Percentiles rank a stretch among this genome's conserved stretches.
phyloP scores from a whole-genome alignment of 2,329 filamentous ascomycete genomes.

The Aspergillus oerlinghausenensis region DNA sequence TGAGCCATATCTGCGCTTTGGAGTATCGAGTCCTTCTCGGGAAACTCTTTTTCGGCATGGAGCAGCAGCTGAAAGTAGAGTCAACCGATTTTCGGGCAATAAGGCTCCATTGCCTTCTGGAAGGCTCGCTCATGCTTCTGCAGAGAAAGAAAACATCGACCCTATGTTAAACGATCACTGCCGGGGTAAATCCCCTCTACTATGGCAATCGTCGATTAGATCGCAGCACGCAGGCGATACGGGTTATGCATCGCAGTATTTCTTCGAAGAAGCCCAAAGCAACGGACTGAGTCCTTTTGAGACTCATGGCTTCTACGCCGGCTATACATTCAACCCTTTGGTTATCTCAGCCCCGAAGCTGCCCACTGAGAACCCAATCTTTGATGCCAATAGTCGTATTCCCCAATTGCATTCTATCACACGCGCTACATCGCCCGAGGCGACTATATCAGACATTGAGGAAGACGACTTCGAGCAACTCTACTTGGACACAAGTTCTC shows the following conservation, averaged over 20 bases:
- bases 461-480: conserved; percentile 30
- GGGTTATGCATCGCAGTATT: conserved; percentile 21
- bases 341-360: conserved; percentile 22
- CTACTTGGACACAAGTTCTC: conserved; percentile 26
- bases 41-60: conserved; percentile 18
- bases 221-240: conserved; percentile 12
- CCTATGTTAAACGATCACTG: conserved; percentile 25
- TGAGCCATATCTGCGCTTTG: conserved; percentile 7
- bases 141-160: conserved; percentile 38
- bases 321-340: conserved; percentile 32
- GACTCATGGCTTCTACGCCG: conserved; percentile 21
- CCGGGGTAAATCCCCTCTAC: conserved; percentile 20
- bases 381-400: conserved; percentile 12
- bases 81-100: conserved; percentile 11
- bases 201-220: conserved; percentile 24
- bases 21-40: conserved; percentile 16
- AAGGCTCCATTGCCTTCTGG: conserved; percentile 10
- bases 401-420: conserved; percentile 13
- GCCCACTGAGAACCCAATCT: conserved; percentile 17
- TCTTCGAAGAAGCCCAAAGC: conserved; percentile 20
- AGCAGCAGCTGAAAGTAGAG: conserved; percentile 2
- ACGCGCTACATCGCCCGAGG: conserved; percentile 27
- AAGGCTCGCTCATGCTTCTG: conserved; percentile 6
- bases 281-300: conserved; percentile 20
- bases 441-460: conserved; percentile 32